Evolutionary conservation across 1,284 basidiomycete genomes (phyloP), one percentile per base, ranked within the genome.

Genomic region (Microbotryomycetes sp.): DNA sequence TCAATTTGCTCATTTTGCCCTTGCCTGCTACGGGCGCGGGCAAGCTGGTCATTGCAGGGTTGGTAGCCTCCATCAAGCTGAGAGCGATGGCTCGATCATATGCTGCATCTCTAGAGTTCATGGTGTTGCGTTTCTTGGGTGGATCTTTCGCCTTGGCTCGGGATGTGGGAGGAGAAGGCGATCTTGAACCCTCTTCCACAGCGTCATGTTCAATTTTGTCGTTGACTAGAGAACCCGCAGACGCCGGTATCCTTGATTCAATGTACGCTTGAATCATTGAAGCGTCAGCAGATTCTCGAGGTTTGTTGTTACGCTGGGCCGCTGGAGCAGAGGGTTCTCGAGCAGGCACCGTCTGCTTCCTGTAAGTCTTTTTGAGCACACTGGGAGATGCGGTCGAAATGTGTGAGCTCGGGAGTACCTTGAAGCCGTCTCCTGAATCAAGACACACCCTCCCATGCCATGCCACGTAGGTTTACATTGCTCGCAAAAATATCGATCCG

Each of bases 91-190:
- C 88, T 75, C 93, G 89, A 73, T 96, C 92, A 74, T 94, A 96
- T 3, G 88, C 89, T 6, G 92, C 89, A 73, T 96, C 93, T 61
- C 93, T 81, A 72, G 89, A 93, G 76, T 97, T 98, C 92, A 98
- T 96, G 59, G 94, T 97, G 71, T 89, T 92, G 64, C 93, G 81
- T 63, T 90, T 84, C 77, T 92, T 94, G 36, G 84, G 80, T n/a
- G 56, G 48, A 23, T 56, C 55, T 25, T 54, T 47, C 49, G 55
- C 36, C 50, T 56, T 48, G 49, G 60, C 56, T 22, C 49, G 52
- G 19, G 49, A 49, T 16, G 56, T 28, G 12, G 42, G 59, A 28
- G 54, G 59, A 52, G 54, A 55, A n/a, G 58, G 59, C 36, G 56
- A 48, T 51, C 30, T 64, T 31, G 30, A 42, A 12, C 36, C 36